Base-by-base conservation (phyloP, 176 grass and related monocot species). In the Poa annua region DNA sequence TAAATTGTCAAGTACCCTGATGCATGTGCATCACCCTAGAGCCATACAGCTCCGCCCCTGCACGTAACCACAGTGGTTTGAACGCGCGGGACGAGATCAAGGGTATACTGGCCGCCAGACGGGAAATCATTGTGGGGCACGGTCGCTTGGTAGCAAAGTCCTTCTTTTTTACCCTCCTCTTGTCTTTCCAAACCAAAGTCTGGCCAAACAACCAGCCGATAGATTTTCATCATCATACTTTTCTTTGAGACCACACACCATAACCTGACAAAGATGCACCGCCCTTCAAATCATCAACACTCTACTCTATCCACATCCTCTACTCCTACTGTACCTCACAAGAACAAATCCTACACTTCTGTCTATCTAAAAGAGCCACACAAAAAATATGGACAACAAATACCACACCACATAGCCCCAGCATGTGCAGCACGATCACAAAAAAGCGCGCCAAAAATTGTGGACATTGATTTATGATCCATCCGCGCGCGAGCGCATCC, bases 391-490 rank as follows among this genome's bases (percentile, higher is more conserved):
- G 60, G 12, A 33, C 61, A 64, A 33, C 26, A 64, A 33, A 64
- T 8, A 34, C 61, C 14, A 50, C 12, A 48, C 12, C 11, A 47
- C 11, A 10, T 13, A 49, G 47, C 44, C 29, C 2, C 29, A 49
- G 47, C 3, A 29, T 1, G 14, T 5, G 14, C 26, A 64, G 26
- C 61, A 33, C 29, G 61, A 64, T 64, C 61, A 34, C 26, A 66
- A 66, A 38, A 20, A 66, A 84, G 48, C 7, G 20, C 22, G 13
- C 51, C 16, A 9, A 11, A 2, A 81, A 81, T 34, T 11, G 17
- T 54, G 82, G 82, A 54, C 83, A 16, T 50, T 50, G 48, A 50
- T 50, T 50, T 16, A 50, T 1, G 26, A 29, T 12, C 75, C 33
- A 75, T 11, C 51, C 35, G 7, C 52, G 15, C 32, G 2, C 38